These are phyloP conservation scores for Pleurotus cornucopiae DNA, from an alignment of 768 basidiomycete species.

Conservation along the genomic window DNA sequence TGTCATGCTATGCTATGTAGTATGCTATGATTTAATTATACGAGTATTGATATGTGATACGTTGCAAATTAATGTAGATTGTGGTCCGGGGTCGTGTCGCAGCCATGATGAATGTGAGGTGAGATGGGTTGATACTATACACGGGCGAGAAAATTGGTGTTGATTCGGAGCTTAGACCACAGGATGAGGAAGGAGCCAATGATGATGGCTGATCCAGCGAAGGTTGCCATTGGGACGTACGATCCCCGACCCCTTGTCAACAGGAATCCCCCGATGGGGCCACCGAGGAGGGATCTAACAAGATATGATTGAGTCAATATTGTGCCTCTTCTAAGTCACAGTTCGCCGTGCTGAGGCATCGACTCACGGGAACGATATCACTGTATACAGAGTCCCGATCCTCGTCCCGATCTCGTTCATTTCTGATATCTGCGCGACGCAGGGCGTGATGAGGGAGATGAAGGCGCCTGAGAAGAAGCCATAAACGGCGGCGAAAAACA, in stretches of 20 bases:
- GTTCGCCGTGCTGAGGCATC: background rate
- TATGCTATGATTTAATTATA: too few species aligned
- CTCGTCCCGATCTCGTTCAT: conserved; percentile 53
- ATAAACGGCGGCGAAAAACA: conserved; percentile 51
- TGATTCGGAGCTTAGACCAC: conserved; percentile 41
- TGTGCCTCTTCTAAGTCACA: background rate
- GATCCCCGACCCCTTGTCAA: conserved; percentile 40
- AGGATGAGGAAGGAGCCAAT: conserved; percentile 57
- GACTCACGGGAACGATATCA: conserved; percentile 72
- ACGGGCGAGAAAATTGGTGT: conserved; percentile 36
- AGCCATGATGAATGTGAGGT: too few species aligned
- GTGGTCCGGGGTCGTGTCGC: too few species aligned
- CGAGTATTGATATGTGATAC: too few species aligned
- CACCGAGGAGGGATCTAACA: conserved; percentile 56
- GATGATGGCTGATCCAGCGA: conserved; percentile 56
- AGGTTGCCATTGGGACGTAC: conserved; percentile 49
- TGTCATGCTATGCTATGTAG: too few species aligned
- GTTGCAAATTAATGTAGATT: too few species aligned
- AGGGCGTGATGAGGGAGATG: conserved; percentile 63
- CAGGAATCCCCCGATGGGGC: conserved; percentile 59
- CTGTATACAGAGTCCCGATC: conserved; percentile 60
- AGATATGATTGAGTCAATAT: background rate
- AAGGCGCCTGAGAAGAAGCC: conserved; percentile 69
- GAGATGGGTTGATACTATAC: conserved; percentile 27
- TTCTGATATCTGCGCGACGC: conserved; percentile 64